Evolutionary conservation across 805 yeast genomes (phyloP).

Genomic region (Ogataea thermomethanolica): DNA sequence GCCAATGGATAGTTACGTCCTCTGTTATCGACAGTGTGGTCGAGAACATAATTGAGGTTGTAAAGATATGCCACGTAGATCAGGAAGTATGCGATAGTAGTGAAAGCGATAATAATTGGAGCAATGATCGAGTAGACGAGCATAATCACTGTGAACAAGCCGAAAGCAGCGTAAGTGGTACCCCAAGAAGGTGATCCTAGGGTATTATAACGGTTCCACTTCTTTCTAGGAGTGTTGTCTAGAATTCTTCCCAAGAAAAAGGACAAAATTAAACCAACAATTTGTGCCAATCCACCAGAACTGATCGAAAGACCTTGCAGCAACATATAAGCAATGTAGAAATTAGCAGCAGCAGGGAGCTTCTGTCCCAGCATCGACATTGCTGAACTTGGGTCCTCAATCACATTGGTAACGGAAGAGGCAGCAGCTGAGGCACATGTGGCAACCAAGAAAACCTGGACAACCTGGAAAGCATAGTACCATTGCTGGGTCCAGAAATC

Average conservation of each 20-base stretch:
- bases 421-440: conserved; percentile 84
- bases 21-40: conserved; percentile 57
- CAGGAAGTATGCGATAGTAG: conserved; percentile 54
- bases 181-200: conserved; percentile 78
- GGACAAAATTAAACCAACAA: conserved; percentile 68
- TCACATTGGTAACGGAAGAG: conserved; percentile 68
- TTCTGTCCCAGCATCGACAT: conserved; percentile 69
- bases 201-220: conserved; percentile 72
- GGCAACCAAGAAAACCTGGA: conserved; percentile 81
- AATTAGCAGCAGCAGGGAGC: conserved; percentile 87
- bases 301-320: conserved; percentile 78
- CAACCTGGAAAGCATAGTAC: conserved; percentile 86
- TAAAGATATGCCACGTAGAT: conserved; percentile 62
- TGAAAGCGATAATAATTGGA: conserved; percentile 66
- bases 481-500: conserved; percentile 84
- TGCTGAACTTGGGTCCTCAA: conserved; percentile 64
- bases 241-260: conserved; percentile 66
- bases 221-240: conserved; percentile 87
- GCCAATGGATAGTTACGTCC: conserved; percentile 76
- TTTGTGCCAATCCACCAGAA: conserved; percentile 72
- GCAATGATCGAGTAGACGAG: conserved; percentile 76
- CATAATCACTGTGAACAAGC: conserved; percentile 69
- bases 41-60: conserved; percentile 59
- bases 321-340: conserved; percentile 78
- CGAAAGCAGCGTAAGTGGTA: conserved; percentile 71